phyloP scores from a whole-genome alignment of 129 eudicot species.

The Tagetes erecta region DNA sequence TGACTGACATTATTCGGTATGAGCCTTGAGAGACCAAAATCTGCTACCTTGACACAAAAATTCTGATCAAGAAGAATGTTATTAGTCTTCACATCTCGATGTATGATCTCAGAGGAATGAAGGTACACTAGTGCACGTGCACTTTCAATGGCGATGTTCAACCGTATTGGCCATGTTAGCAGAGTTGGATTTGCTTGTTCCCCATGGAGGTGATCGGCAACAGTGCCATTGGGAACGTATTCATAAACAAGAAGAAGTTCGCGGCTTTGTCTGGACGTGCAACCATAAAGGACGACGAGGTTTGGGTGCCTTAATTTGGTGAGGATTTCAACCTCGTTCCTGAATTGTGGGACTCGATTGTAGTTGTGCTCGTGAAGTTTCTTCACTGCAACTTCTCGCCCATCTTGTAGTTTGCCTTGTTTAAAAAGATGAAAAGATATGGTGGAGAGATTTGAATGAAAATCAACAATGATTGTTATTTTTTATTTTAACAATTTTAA shows the following conservation, averaged over 20 bases:
- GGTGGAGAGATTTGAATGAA: too few relatives aligned
- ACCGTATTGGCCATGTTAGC: too few relatives aligned
- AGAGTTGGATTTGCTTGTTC: too few relatives aligned
- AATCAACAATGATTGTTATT: too few relatives aligned
- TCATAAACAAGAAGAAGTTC: slow-evolving; percentile 74
- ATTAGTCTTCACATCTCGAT: too few relatives aligned
- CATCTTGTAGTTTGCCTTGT: slow-evolving; percentile 69
- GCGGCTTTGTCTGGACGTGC: slow-evolving; percentile 54
- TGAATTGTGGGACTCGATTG: slow-evolving; percentile 58
- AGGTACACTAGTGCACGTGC: too few relatives aligned
- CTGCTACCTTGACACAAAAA: slow-evolving; percentile 53
- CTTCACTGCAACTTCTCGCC: slow-evolving; percentile 81
- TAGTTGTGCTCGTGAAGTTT: slow-evolving; percentile 68
- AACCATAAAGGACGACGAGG: slow-evolving; percentile 68
- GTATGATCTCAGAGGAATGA: too few relatives aligned
- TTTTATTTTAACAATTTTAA: too few relatives aligned
- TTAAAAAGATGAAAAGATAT: not conserved
- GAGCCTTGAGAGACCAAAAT: slow-evolving; percentile 19
- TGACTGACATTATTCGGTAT: too few relatives aligned
- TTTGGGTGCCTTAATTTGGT: slow-evolving; percentile 57
- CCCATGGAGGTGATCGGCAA: slow-evolving; percentile 54
- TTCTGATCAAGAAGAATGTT: slow-evolving; percentile 40
- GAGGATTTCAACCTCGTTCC: slow-evolving; percentile 66
- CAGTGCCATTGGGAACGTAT: slow-evolving; percentile 55
- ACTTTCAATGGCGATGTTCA: too few relatives aligned